Evolutionary conservation across 768 basidiomycete species (phyloP).

Genomic region (Suillus brevipes): DNA sequence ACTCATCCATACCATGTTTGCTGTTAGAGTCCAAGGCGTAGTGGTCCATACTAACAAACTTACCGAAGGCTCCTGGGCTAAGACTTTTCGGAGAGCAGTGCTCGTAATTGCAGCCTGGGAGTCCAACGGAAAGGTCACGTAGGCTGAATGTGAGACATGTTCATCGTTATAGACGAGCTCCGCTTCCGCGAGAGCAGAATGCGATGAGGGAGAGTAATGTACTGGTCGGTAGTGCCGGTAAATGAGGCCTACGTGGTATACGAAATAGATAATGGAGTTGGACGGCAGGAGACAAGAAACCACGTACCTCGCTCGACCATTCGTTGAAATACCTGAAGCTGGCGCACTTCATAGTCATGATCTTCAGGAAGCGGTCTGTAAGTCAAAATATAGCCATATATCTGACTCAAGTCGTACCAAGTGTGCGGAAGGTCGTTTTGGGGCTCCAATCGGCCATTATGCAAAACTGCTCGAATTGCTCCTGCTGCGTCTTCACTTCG

Average conservation of each 20-base stretch:
- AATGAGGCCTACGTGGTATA: constrained; percentile 62
- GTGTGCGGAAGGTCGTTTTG: constrained; percentile 75
- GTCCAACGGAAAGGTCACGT: constrained; percentile 75
- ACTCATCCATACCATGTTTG: constrained; percentile 75
- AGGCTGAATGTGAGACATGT: constrained; percentile 86
- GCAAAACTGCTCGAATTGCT: constrained; percentile 78
- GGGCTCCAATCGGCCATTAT: constrained; percentile 91
- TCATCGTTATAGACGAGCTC: constrained; percentile 89
- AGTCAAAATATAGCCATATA: not conserved
- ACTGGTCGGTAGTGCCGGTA: constrained; percentile 87
- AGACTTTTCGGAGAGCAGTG: constrained; percentile 30
- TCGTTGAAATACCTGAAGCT: constrained; percentile 77
- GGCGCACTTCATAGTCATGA: constrained; percentile 83
- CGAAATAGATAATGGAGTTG: no score
- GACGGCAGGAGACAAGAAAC: not conserved
- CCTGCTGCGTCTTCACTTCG: constrained; percentile 73
- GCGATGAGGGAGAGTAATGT: constrained; percentile 93
- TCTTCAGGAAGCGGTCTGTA: constrained; percentile 46
- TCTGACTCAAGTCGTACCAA: constrained; percentile 51
- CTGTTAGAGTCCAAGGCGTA: constrained; percentile 95
- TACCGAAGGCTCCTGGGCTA: constrained; percentile 36
- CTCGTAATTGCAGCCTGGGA: constrained; percentile 19
- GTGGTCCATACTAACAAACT: constrained; percentile 92
- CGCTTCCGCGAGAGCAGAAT: constrained; percentile 92
- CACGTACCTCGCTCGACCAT: constrained; percentile 82